Base-by-base conservation (phyloP, 257 asterid species). In the Nicotiana benthamiana region DNA sequence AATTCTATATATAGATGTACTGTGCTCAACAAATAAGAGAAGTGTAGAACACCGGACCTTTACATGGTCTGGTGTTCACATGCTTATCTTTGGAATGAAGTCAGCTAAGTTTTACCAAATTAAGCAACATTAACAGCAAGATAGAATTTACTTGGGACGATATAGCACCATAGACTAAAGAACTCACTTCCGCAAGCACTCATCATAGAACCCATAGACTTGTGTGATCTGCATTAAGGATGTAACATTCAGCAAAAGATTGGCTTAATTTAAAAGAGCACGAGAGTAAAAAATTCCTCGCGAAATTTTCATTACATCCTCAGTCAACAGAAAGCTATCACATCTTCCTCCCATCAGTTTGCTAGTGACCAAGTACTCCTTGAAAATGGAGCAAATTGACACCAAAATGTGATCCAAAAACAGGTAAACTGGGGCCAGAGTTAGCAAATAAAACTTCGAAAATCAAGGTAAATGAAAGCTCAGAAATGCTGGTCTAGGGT, bases 201-300 rank as follows among this genome's bases (percentile, higher is more conserved):
- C 91, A 67, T 88, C 91, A 75, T 86, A 88, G 83, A 88, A 88
- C 59, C 91, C 91, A 85, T 86, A 88, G 56, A 88, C 91, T 80
- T 88, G 91, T 0, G 91, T 88, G 75, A 88, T 88, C 91, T 88
- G 91, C 90, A 85, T 64, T 46, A 64, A 63, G 52, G 65, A 79
- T 40, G 9, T 34, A 48, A 79, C 53, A 64, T 79, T 79, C 76
- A 79, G 24, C 34, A 79, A 36, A 5, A 40, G 61, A 64, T 48
- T 63, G 26, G 17, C 11, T 28, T 46, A 46, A 13, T 64, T 79
- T 43, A 10, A 64, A 72, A 20, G 52, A 28, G 40, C 60, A 64
- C 65, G 65, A 64, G 52, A 62, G 28, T 17, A 64, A 63, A n/a
- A 48, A 79, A 52, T 24, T 64, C 75, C 57, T 79, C n/a, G 2